These are phyloP conservation scores for Bipolaris victoriae DNA, from an alignment of 2,329 filamentous ascomycete species.

Conservation along the genomic window DNA sequence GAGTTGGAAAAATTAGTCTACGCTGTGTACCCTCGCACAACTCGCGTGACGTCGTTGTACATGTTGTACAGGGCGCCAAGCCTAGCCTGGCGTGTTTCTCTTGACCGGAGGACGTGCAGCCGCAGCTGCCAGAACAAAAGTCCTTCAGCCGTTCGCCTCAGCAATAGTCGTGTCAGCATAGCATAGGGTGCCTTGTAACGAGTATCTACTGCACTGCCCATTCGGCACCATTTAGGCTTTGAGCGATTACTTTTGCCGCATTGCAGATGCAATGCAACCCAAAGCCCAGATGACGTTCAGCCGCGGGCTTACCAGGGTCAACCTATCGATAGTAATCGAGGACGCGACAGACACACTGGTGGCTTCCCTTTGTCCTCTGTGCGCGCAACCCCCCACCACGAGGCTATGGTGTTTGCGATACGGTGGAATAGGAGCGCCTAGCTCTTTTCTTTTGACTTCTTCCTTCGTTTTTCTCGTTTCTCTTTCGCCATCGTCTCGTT, in stretches of 20 bases:
- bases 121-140: slow-evolving; percentile 3
- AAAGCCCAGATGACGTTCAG: slow-evolving; percentile 15
- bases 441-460: neutral
- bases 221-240: neutral
- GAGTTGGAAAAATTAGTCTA: too few relatives aligned
- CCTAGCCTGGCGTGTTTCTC: slow-evolving; percentile 10
- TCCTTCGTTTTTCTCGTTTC: neutral
- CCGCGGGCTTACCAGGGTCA: slow-evolving; percentile 8
- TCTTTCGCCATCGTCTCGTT: slow-evolving; percentile 2
- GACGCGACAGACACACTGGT: slow-evolving; percentile 8
- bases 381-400: slow-evolving; percentile 8
- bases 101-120: slow-evolving; percentile 19
- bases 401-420: slow-evolving; percentile 12
- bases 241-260: slow-evolving; percentile 7
- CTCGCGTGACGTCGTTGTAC: slow-evolving; percentile 17
- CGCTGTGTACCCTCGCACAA: too few relatives aligned
- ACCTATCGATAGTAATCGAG: slow-evolving; percentile 28
- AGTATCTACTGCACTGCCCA: neutral
- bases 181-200: neutral
- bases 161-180: slow-evolving; percentile 2
- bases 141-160: slow-evolving; percentile 13
- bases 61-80: slow-evolving; percentile 14
- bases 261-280: slow-evolving; percentile 6
- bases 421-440: slow-evolving; percentile 11
- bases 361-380: slow-evolving; percentile 3